Evolutionary conservation across 2,329 filamentous ascomycete genomes (phyloP), one percentile per base, ranked within the genome.

Genomic region (Huntiella abstrusa): DNA sequence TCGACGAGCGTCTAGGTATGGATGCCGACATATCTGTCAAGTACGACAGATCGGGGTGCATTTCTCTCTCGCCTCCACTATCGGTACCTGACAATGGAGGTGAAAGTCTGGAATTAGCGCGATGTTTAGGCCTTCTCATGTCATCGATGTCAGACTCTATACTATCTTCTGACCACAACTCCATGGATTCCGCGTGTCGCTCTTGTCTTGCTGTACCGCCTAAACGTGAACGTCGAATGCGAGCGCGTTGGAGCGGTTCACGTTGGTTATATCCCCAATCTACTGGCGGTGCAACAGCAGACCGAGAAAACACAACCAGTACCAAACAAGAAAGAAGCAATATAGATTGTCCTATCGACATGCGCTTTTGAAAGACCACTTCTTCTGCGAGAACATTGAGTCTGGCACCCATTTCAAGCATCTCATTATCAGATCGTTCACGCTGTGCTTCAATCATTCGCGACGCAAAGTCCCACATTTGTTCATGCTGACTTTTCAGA

Each of bases 381-480:
- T 98, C 91, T 56, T 96, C 88, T n/a, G 88, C 88, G 8, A 98
- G 71, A 32, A 96, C 70, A 49, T 83, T 87, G 36, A 98, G 72
- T 17, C 91, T 75, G 6, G 77, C 67, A 55, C 79, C 83, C 45
- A 96, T 70, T 3, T 87, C 87, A 37, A 86, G 69, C 50, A 93
- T 80, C 57, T 96, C 87, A 47, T 77, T 72, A 56, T 87, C 77
- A 12, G 83, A 83, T 54, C 85, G 79, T 57, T 93, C 82, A 37
- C 85, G 78, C 59, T 95, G 88, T 37, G 77, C 79, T 58, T 95
- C 86, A 11, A 96, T 73, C 28, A 92, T 87, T 47, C 94, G 79
- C 16, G 95, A 80, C 8, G 92, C 95, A 15, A 83, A 88, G 61
- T 94, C 87, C 87, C 88, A 96, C 10, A 96, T 77, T 57, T 95